These are phyloP conservation scores for Boletellus ananas DNA, from an alignment of 768 basidiomycete genomes.

Conservation along the genomic window DNA sequence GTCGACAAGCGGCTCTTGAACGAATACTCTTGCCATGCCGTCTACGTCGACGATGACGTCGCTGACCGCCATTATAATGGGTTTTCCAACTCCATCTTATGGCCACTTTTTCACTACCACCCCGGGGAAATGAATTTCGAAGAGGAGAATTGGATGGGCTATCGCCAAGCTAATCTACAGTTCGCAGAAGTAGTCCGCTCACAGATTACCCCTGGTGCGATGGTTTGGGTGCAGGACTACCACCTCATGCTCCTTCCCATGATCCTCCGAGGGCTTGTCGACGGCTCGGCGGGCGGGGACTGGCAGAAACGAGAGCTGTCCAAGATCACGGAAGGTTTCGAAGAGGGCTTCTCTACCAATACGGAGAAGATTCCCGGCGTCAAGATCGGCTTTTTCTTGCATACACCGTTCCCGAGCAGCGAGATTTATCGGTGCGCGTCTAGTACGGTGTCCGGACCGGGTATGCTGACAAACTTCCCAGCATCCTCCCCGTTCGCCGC, in stretches of 20 bases:
- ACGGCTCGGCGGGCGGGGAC: slow-evolving; percentile 58
- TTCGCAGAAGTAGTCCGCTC: slow-evolving; percentile 87
- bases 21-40: slow-evolving; percentile 96
- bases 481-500: slow-evolving; percentile 93
- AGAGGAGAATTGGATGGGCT: slow-evolving; percentile 97
- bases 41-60: slow-evolving; percentile 96
- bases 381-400: slow-evolving; percentile 98
- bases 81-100: slow-evolving; percentile 99
- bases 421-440: slow-evolving; percentile 89
- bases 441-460: slow-evolving; percentile 13
- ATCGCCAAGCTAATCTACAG: slow-evolving; percentile 91
- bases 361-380: slow-evolving; percentile 54
- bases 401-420: slow-evolving; percentile 96
- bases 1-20: slow-evolving; percentile 92
- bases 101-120: slow-evolving; percentile 99
- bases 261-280: slow-evolving; percentile 86
- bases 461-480: slow-evolving; percentile 28
- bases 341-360: slow-evolving; percentile 38
- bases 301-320: slow-evolving; percentile 59
- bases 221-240: slow-evolving; percentile 99
- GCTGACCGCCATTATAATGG: slow-evolving; percentile 99
- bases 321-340: slow-evolving; percentile 70
- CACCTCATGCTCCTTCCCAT: slow-evolving; percentile 97
- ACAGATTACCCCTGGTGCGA: slow-evolving; percentile 79
- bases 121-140: slow-evolving; percentile 99